Evolutionary conservation across 495 filamentous ascomycete genomes (phyloP), one percentile per base, ranked within the genome.

Genomic region (Hyphodiscus hymeniophilus): DNA sequence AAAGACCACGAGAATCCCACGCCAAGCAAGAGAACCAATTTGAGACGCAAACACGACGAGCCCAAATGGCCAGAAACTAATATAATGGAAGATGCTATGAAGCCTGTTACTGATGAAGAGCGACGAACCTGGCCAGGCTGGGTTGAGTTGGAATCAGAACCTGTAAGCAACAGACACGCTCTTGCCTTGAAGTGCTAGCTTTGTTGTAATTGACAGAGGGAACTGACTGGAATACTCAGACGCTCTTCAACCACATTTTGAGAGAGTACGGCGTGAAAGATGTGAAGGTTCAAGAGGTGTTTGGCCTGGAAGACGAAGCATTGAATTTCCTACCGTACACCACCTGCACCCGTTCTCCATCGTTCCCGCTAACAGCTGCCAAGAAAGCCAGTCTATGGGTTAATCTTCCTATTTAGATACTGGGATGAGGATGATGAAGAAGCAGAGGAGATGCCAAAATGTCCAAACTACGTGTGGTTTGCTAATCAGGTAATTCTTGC

Each of bases 101-200:
- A 39, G 20, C 39, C 48, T 24, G 16, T 59, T 18, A 58, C 55
- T 15, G 47, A 54, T 7, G 56, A 71, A 32, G 74, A 79, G 44
- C 63, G 63, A 7, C 53, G 60, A 11, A 66, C 66, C 24, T 77
- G 73, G 64, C 57, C 55, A 1, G 89, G 88, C 20, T 98, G 89
- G 73, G 84, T 82, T 38, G 89, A 95, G 58, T 72, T 96, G 31
- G 89, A 95, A 62, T 94, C 87, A 0, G 90, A 98, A 46, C 92
- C 92, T 2, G 89, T 89, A 66, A 61, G 76, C 60, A 43, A 6
- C 22, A 33, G 41, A 12, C 38, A 30, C 20, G 20, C 4, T 16
- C 11, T 47, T 24, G 12, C 1, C 15, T 18, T 41, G 56, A n/a
- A 17, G 15, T 21, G 13, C 23, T 41, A 31, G 41, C 47, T 15